Conservation (phyloP, 1,284 basidiomycete genomes). For the Heterobasidion parviporum region DNA sequence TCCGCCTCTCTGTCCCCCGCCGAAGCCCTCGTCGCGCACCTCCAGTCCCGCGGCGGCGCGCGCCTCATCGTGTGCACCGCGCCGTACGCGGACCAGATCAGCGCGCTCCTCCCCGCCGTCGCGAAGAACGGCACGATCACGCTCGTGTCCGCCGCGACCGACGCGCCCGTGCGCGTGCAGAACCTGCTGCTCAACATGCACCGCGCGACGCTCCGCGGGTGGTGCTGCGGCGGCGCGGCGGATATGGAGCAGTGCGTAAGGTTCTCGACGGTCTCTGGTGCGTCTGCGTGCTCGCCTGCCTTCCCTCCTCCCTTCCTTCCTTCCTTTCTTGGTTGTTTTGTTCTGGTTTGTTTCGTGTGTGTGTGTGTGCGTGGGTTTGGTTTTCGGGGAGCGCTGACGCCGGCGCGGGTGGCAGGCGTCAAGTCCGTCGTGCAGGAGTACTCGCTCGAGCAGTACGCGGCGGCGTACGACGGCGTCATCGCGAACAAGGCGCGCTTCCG, state of each 20-base stretch:
- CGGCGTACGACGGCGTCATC: constrained; percentile 15
- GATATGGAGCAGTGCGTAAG: constrained; percentile 13
- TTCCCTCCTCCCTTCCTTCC: no score
- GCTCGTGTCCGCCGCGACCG: constrained; percentile 8
- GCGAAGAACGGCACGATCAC: constrained; percentile 8
- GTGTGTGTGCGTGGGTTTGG: no score
- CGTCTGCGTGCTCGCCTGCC: constrained; percentile 2
- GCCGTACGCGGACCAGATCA: constrained; percentile 20
- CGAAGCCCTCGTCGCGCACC: constrained; percentile 11
- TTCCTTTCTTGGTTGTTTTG: not conserved
- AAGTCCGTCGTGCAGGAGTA: constrained; percentile 15
- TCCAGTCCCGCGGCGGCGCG: constrained; percentile 29
- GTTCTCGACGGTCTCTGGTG: constrained; percentile 8
- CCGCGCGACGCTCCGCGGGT: constrained; percentile 12
- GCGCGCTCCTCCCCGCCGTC: constrained; percentile 11
- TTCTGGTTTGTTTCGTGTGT: no score
- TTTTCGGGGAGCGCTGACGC: no score
- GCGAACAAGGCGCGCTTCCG: constrained; percentile 15
- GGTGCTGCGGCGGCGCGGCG: constrained; percentile 12
- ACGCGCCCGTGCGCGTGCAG: constrained; percentile 13
- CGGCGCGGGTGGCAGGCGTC: no score
- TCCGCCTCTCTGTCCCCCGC: no score
- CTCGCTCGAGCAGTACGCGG: constrained; percentile 12
- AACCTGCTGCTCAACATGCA: constrained; percentile 15
- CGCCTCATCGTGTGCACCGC: constrained; percentile 26